These are phyloP conservation scores for Arthroderma uncinatum DNA, from an alignment of 2,329 filamentous ascomycete species.

Conservation along the genomic window DNA sequence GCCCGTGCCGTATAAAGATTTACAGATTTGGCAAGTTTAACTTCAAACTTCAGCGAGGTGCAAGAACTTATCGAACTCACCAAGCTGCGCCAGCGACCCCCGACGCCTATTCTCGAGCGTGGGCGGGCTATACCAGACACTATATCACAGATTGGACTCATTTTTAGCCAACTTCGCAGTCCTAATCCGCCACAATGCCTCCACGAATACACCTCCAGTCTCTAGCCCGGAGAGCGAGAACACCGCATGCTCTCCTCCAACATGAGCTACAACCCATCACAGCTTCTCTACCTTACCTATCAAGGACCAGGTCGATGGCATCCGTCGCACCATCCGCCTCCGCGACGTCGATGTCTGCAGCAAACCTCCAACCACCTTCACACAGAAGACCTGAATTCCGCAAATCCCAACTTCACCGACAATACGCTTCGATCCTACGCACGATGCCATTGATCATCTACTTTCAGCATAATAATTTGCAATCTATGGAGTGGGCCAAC, in stretches of 20 bases:
- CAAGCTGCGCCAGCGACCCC: background rate
- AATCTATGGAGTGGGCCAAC: constrained; percentile 61
- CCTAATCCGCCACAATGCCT: constrained; percentile 36
- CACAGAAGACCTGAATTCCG: constrained; percentile 76
- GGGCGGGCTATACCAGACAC: background rate
- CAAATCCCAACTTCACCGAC: constrained; percentile 77
- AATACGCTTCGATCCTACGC: constrained; percentile 78
- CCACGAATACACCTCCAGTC: constrained; percentile 40
- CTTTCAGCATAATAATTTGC: constrained; percentile 71
- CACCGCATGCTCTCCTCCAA: constrained; percentile 20
- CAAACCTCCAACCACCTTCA: constrained; percentile 63
- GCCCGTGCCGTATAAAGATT: background rate
- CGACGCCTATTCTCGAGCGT: background rate
- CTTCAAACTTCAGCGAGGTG: background rate
- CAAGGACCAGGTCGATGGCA: constrained; percentile 9
- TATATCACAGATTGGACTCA: background rate
- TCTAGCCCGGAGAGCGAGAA: constrained; percentile 17
- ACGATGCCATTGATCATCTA: constrained; percentile 76
- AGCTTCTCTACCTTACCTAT: constrained; percentile 4
- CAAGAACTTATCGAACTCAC: background rate
- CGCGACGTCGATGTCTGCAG: constrained; percentile 16
- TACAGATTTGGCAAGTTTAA: background rate
- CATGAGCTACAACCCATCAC: constrained; percentile 21
- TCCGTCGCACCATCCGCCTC: constrained; percentile 33
- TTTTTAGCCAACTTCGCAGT: background rate